Evolutionary conservation across 2,329 filamentous ascomycete species (phyloP), one percentile per base, ranked within the genome.

Genomic region (Aspergillus transmontanensis): DNA sequence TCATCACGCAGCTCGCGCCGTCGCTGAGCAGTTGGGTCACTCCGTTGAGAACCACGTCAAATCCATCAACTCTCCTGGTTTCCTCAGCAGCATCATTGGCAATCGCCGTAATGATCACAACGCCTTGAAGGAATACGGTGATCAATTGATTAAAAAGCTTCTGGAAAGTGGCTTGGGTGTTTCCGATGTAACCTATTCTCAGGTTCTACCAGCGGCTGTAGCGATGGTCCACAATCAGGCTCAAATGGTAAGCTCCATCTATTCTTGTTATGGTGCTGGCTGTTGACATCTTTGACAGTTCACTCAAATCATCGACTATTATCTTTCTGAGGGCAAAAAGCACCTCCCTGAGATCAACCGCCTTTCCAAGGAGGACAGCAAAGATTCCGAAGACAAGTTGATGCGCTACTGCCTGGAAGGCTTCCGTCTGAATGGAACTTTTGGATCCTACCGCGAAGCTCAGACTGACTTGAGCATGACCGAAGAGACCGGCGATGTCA

Each of bases 321-420:
- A 90, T 72, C 83, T 93, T 6, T 85, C 86, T 0, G 79, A 85
- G 36, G 85, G 87, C 68, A 77, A 81, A 60, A 68, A 79, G 14
- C 81, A 92, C 70, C 76, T 90, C 0, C 80, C 85, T 0, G 85
- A 88, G 50, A 83, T 94, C 60, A 84, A 89, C 68, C 79, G 79
- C 21, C 79, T 90, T 19, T 86, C 91, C 32, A 79, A 82, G 39
- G 73, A 84, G 45, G 81, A 87, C 5, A 80, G 84, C 0, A 80
- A 80, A 1, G 85, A 88, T 66, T 85, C 83, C 0, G 89, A 93
- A 66, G 82, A 87, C 1, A 79, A 86, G 39, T 82, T 94, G 2
- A 82, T 90, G 1, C 89, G 87, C 45, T 93, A 92, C 72, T 87
- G 86, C 50, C 83, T 90, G 81, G 92, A 92, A 76, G 90, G 88